Conservation (phyloP, 129 eudicot species). For the Calendula officinalis region DNA sequence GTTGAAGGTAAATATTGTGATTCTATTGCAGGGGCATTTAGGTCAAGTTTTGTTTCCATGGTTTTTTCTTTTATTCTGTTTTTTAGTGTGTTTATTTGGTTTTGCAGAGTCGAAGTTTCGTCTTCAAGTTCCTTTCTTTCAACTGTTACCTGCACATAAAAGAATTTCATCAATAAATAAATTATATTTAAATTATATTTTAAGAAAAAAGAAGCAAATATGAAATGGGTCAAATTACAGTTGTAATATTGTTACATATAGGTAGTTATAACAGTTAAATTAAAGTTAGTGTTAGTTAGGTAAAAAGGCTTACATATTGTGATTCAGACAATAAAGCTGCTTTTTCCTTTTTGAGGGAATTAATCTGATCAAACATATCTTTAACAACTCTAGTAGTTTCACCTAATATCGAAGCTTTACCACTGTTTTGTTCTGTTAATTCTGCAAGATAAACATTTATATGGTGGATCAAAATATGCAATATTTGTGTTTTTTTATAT, state of each 20-base stretch:
- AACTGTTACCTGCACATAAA: conserved; percentile 43
- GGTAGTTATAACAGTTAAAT: no score
- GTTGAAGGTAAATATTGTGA: conserved; percentile 23
- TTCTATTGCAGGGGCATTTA: conserved; percentile 59
- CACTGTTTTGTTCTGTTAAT: conserved; percentile 51
- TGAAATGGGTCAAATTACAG: no score
- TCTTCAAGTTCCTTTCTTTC: conserved; percentile 75
- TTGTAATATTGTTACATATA: no score
- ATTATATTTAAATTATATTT: no score
- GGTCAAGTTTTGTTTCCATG: conserved; percentile 51
- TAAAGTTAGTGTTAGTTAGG: not conserved
- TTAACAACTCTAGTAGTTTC: conserved; percentile 60
- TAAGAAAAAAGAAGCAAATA: no score
- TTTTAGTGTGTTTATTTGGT: conserved; percentile 48
- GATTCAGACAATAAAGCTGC: conserved; percentile 64
- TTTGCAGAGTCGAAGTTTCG: conserved; percentile 53
- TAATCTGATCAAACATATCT: conserved; percentile 56
- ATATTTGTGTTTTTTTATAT: no score
- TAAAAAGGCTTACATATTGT: conserved; percentile 56
- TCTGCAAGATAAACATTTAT: conserved; percentile 33
- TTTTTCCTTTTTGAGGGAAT: conserved; percentile 61
- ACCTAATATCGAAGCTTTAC: conserved; percentile 63
- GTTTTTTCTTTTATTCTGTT: conserved; percentile 41
- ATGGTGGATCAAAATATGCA: no score
- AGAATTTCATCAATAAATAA: not conserved